phyloP scores from a whole-genome alignment of 2,329 filamentous ascomycete species.

The Neopestalotiopsis sp. region DNA sequence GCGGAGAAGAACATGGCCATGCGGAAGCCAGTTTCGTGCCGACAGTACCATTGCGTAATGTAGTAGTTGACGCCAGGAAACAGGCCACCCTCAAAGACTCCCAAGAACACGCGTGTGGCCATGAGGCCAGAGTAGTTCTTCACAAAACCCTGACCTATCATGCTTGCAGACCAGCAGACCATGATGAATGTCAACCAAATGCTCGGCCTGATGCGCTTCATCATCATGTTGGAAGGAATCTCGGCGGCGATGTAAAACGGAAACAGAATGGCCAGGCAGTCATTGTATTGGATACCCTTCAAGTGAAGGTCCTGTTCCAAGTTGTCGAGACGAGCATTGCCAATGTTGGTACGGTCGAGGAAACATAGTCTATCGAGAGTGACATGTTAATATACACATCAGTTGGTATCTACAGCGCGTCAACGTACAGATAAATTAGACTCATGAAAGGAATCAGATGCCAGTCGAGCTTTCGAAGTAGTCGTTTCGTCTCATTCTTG shows the following conservation, averaged over 20 bases:
- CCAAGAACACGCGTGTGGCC: constrained; percentile 51
- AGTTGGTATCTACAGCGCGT: neutral
- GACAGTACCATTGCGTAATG: constrained; percentile 64
- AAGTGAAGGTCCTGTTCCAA: constrained; percentile 49
- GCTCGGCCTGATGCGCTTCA: constrained; percentile 65
- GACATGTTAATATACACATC: neutral
- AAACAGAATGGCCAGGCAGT: constrained; percentile 65
- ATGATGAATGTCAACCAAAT: constrained; percentile 71
- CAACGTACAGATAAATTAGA: constrained; percentile 57
- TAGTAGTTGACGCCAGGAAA: constrained; percentile 69
- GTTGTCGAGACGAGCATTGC: constrained; percentile 45
- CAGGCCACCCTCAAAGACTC: constrained; percentile 60
- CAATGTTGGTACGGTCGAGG: constrained; percentile 56
- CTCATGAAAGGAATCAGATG: constrained; percentile 65
- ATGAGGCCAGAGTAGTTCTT: constrained; percentile 38
- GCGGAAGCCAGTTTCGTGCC: constrained; percentile 50
- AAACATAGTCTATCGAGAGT: constrained; percentile 48
- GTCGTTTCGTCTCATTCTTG: constrained; percentile 48
- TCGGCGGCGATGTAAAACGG: constrained; percentile 60
- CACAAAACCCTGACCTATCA: constrained; percentile 32
- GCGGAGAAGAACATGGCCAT: constrained; percentile 44
- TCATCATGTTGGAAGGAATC: constrained; percentile 64
- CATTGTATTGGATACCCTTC: constrained; percentile 66
- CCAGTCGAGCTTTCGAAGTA: constrained; percentile 60
- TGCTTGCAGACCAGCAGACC: constrained; percentile 44